Base-by-base conservation (phyloP, 805 yeast species). In the Monosporozyma siamensis region DNA sequence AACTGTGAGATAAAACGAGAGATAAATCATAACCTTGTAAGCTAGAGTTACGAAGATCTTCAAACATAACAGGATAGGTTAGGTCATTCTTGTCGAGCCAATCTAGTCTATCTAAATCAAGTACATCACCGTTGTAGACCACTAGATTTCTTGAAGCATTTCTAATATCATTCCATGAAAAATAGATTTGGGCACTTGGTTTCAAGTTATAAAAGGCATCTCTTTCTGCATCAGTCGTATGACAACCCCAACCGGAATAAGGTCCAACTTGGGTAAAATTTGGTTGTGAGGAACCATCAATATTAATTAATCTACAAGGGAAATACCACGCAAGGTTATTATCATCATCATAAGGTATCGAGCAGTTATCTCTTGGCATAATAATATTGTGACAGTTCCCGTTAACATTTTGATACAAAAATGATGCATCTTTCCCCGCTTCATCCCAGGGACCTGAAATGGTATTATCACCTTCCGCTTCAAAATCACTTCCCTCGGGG, bases 221-320 rank as follows among this genome's bases (percentile, higher is more conserved):
- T 56, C 98, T 75, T 0, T 95, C 89, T 2, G 56, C 48, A 7
- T 71, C 53, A 4, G 84, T 73, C 1, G 97, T 84, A 64, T 90
- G 97, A 60, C 98, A 90, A 2, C 89, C 94, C 77, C 85, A 88
- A 7, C 97, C 97, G 38, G 70, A 65, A 59, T 88, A 89, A 56
- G 78, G 78, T 17, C 70, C 71, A 23, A 51, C 45, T 14, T 20
- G 10, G 1, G 88, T 75, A 48, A 72, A 72, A 58, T 84, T 83
- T 31, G 85, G 83, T 23, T 63, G 44, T 2, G 83, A 62, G 1
- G 92, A 71, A 4, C 95, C 95, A 58, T 86, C 85, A 50, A 77
- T 82, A 27, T 69, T 63, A 41, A 78, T 67, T 24, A 83, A 48
- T 52, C 80, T 80, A 68, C 98, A 92, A 2, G 98, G 97, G 81